Conservation (phyloP, 1,139 yeast species). For the Williopsis jadinii region DNA sequence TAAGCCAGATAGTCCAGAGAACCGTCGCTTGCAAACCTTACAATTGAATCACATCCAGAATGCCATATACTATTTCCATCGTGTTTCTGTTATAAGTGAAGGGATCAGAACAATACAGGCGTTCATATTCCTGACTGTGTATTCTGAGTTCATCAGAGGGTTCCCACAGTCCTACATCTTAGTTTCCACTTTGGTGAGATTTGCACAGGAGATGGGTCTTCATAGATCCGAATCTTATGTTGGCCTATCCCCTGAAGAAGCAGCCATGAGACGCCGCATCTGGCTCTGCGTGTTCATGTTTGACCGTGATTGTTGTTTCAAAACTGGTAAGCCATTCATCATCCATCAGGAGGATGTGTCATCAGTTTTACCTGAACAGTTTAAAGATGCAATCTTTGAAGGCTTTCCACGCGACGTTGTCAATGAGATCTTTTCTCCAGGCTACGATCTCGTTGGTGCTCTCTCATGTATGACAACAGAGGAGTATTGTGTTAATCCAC, state of each 20-base stretch:
- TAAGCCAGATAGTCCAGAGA: background rate
- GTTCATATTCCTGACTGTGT: constrained; percentile 37
- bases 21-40: constrained; percentile 1
- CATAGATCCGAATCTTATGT: constrained; percentile 48
- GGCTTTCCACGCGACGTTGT: constrained; percentile 1
- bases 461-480: constrained; percentile 1
- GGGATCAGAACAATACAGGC: constrained; percentile 47
- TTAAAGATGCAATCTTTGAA: constrained; percentile 4
- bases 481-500: background rate
- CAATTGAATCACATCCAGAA: constrained; percentile 15
- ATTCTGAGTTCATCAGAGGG: constrained; percentile 38
- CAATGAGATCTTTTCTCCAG: constrained; percentile 2
- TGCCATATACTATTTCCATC: constrained; percentile 41
- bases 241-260: constrained; percentile 34
- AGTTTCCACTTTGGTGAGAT: constrained; percentile 45
- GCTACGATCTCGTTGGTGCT: constrained; percentile 3
- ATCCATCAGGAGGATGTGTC: constrained; percentile 46
- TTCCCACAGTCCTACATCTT: constrained; percentile 40
- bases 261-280: constrained; percentile 32
- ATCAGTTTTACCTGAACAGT: constrained; percentile 16
- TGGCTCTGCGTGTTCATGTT: constrained; percentile 53
- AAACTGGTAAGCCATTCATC: constrained; percentile 55
- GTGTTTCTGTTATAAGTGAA: constrained; percentile 41
- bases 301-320: constrained; percentile 49
- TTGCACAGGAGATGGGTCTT: constrained; percentile 60